These are phyloP conservation scores for Triticum urartu DNA, from an alignment of 176 grass and related monocot genomes.

Conservation along the genomic window DNA sequence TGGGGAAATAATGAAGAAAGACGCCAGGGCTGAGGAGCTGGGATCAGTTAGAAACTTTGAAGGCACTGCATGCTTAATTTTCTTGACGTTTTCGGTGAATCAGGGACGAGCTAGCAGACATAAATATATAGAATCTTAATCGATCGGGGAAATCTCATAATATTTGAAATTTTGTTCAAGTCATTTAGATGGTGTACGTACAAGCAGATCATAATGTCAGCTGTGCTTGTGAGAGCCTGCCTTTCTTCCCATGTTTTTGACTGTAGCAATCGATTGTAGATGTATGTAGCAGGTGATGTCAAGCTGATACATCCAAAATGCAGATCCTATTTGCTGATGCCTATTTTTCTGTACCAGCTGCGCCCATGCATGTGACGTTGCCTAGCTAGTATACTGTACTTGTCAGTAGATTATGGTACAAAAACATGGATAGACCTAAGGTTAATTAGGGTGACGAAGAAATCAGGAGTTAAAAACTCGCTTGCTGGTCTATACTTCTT, in stretches of 20 bases:
- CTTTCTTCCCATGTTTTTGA: slow-evolving; percentile 9
- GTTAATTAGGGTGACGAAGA: neutral
- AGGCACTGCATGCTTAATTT: neutral
- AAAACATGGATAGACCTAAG: neutral
- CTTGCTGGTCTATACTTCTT: neutral
- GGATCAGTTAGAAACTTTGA: neutral
- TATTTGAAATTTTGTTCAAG: neutral
- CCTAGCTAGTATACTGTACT: neutral
- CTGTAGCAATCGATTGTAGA: neutral
- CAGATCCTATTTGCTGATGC: neutral
- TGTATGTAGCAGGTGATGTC: neutral
- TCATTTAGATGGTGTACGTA: neutral
- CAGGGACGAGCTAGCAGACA: neutral
- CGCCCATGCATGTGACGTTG: neutral
- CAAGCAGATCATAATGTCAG: neutral
- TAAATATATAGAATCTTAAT: neutral
- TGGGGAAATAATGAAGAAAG: neutral
- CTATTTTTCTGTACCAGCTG: neutral
- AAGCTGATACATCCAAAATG: neutral
- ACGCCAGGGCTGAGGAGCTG: neutral
- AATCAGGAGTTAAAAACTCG: neutral
- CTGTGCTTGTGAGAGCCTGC: neutral
- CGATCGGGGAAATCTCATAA: neutral
- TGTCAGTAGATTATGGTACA: neutral
- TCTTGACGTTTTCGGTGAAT: neutral